These are phyloP conservation scores for Grigorovia transvaalensis DNA, from an alignment of 805 yeast genomes.

Conservation along the genomic window DNA sequence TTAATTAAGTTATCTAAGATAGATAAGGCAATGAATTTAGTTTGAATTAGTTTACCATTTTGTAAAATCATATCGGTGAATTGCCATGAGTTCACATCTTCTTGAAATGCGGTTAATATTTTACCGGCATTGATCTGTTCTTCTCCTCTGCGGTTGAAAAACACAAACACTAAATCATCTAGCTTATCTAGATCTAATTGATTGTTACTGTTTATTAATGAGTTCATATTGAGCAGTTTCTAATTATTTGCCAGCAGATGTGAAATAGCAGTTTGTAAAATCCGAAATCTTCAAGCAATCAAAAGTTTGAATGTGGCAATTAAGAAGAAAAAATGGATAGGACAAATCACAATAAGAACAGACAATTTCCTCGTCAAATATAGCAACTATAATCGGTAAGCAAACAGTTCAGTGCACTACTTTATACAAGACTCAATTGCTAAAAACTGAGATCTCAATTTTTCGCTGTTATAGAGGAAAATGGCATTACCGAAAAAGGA, in stretches of 20 bases:
- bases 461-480: neutral
- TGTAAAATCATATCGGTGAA: slow-evolving; percentile 81
- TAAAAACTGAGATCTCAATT: neutral
- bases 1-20: slow-evolving; percentile 79
- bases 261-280: too few species aligned
- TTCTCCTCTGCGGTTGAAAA: slow-evolving; percentile 64
- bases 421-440: neutral
- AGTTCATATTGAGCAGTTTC: neutral
- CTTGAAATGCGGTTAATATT: slow-evolving; percentile 71
- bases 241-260: too few species aligned
- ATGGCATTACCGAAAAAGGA: neutral
- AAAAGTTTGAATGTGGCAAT: neutral
- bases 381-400: too few species aligned
- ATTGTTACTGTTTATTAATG: slow-evolving; percentile 25
- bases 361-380: too few species aligned
- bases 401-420: too few species aligned
- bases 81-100: slow-evolving; percentile 88
- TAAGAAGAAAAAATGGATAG: neutral
- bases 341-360: too few species aligned
- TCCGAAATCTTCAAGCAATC: too few species aligned
- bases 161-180: slow-evolving; percentile 74
- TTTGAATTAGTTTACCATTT: slow-evolving; percentile 60
- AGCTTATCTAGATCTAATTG: slow-evolving; percentile 70
- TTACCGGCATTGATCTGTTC: slow-evolving; percentile 58
- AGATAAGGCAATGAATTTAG: slow-evolving; percentile 84